Evolutionary conservation across 2,329 filamentous ascomycete genomes (phyloP).

Genomic region (Amauroascus verrucosus): DNA sequence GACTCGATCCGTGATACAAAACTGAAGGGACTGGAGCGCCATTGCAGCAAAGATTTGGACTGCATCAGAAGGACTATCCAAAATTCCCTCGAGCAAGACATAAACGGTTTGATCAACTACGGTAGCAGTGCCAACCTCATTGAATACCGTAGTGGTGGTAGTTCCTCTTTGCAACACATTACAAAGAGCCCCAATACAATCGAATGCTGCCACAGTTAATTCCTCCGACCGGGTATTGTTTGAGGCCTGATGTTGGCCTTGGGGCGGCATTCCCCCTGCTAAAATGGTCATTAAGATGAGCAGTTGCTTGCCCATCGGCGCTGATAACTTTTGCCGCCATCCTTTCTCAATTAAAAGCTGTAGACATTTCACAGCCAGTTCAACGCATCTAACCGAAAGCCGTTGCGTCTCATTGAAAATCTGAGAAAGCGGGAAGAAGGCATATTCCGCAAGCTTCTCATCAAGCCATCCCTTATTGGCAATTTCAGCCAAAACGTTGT

Average conservation of each 20-base stretch:
- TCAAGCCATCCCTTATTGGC: slow-evolving; percentile 47
- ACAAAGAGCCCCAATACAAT: slow-evolving; percentile 48
- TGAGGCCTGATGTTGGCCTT: slow-evolving; percentile 26
- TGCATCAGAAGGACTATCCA: slow-evolving; percentile 52
- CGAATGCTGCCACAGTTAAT: slow-evolving; percentile 59
- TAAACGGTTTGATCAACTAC: slow-evolving; percentile 74
- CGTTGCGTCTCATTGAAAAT: slow-evolving; percentile 67
- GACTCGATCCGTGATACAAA: slow-evolving; percentile 58
- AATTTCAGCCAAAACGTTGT: slow-evolving; percentile 32
- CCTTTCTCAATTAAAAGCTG: slow-evolving; percentile 63
- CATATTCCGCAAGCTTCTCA: slow-evolving; percentile 79
- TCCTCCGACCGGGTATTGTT: slow-evolving; percentile 52
- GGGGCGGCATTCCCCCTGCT: slow-evolving; percentile 59
- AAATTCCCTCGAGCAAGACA: slow-evolving; percentile 64
- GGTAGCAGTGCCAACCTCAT: slow-evolving; percentile 54
- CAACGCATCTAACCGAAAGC: slow-evolving; percentile 58
- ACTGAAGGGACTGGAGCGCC: slow-evolving; percentile 53
- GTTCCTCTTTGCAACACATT: slow-evolving; percentile 43
- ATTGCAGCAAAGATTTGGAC: slow-evolving; percentile 61
- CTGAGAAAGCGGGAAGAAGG: slow-evolving; percentile 85
- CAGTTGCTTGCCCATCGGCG: slow-evolving; percentile 69
- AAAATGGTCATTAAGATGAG: slow-evolving; percentile 76
- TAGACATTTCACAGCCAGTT: slow-evolving; percentile 66
- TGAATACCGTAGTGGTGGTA: slow-evolving; percentile 36
- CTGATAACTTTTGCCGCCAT: slow-evolving; percentile 63